phyloP scores from a whole-genome alignment of 176 grass and related monocot genomes.

The Cenchrus purpureus region DNA sequence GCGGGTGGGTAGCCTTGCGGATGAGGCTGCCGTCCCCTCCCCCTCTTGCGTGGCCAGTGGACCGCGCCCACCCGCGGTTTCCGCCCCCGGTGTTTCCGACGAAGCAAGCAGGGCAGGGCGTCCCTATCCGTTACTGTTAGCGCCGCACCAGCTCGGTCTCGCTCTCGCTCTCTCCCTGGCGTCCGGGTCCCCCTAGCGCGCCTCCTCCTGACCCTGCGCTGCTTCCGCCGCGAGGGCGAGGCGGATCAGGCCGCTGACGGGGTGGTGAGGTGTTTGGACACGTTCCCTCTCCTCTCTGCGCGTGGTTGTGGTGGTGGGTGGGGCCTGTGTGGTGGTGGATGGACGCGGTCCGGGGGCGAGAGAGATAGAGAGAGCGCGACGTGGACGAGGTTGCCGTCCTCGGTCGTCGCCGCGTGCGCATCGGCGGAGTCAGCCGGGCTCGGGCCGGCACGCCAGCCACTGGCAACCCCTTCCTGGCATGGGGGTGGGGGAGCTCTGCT shows the following conservation, averaged over 20 bases:
- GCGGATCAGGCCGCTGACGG: not conserved
- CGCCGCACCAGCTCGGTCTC: not conserved
- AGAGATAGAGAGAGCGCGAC: not conserved
- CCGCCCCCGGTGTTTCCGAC: not conserved
- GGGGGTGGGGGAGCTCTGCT: too few relatives aligned
- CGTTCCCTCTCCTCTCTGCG: conserved; percentile 13
- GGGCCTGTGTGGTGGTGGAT: not conserved
- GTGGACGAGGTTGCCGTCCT: conserved; percentile 27
- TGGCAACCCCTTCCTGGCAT: too few relatives aligned
- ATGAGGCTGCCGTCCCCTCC: not conserved
- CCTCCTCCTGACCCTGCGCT: too few relatives aligned
- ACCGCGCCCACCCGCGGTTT: conserved; percentile 26
- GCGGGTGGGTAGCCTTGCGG: not conserved
- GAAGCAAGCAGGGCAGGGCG: not conserved
- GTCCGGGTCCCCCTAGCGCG: not conserved
- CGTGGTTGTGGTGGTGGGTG: not conserved
- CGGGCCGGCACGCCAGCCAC: too few relatives aligned
- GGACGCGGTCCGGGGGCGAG: too few relatives aligned
- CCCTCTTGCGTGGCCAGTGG: not conserved
- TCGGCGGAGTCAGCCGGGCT: too few relatives aligned
- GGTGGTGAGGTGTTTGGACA: conserved; percentile 27
- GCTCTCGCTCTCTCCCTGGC: not conserved
- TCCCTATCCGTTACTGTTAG: conserved; percentile 38
- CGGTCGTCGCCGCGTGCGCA: not conserved
- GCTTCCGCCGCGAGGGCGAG: too few relatives aligned